Base-by-base conservation (phyloP, 257 asterid species). In the Nyctanthes arbortristis region DNA sequence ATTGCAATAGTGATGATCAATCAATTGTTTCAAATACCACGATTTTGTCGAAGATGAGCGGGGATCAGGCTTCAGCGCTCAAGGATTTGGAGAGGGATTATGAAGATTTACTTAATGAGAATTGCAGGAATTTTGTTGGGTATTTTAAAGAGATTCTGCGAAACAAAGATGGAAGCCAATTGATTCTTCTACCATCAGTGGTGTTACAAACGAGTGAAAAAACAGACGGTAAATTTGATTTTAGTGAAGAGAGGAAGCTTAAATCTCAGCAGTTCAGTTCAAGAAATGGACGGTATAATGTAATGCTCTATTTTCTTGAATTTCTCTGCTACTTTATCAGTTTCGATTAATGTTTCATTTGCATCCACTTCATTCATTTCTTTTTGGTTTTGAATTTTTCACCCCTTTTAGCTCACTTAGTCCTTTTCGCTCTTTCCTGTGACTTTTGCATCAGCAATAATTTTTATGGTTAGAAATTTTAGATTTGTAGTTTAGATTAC, bases 251-350 rank as follows among this genome's bases (percentile, higher is more conserved):
- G 31, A 73, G 71, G 30, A 70, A 59, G 81, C 59, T 83, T 70
- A 45, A 56, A 61, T 63, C 5, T 40, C 81, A 70, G 43, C 77
- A 78, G 40, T 68, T 76, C 66, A 85, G 78, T 55, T 66, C 85
- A 56, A 77, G 79, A 33, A 82, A 88, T 71, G 76, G 92, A 79
- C 93, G 90, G 87, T 84, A 88, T 78, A 90, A 90, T 86, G 97
- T 90, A 90, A 88, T 83, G 65, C 59, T 77, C 67, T 33, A 16
- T 74, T 80, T 29, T 69, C 79, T 69, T 35, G 12, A 45, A 63
- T 35, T 30, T 2, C 14, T 18, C 32, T 61, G 61, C 10, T 57
- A 29, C 55, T 11, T 24, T 67, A n/a, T n/a, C n/a, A n/a, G n/a
- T n/a, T n/a, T n/a, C n/a, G n/a, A n/a, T n/a, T n/a, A n/a, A n/a